These are phyloP conservation scores for Fusarium palustre DNA, from an alignment of 2,329 filamentous ascomycete genomes.

Conservation along the genomic window DNA sequence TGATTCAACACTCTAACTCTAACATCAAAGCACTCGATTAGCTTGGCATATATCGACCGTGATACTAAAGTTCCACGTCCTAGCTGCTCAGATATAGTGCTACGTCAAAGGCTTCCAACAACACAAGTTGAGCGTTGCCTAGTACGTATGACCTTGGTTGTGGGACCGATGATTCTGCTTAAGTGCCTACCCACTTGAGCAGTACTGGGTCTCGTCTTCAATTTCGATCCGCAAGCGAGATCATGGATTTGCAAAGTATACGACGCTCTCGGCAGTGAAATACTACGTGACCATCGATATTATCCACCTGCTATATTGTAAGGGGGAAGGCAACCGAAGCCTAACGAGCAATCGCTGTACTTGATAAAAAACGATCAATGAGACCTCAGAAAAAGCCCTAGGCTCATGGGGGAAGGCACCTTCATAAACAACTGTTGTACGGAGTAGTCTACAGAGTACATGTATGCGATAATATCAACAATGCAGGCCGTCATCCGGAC, in stretches of 20 bases:
- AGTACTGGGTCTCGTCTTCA: constrained; percentile 1
- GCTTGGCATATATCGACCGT: constrained; percentile 1
- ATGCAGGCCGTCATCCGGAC: constrained; percentile 11
- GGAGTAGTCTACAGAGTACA: no score
- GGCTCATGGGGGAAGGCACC: background rate
- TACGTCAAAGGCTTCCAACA: background rate
- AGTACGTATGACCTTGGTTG: background rate
- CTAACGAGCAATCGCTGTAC: background rate
- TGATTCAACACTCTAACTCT: constrained; percentile 5
- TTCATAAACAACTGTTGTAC: background rate
- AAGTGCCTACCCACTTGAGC: background rate
- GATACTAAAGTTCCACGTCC: background rate
- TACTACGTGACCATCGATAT: constrained; percentile 15
- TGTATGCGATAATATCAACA: background rate
- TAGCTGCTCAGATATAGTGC: background rate
- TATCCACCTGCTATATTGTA: constrained; percentile 6
- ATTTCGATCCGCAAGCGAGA: constrained; percentile 34
- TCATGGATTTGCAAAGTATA: constrained; percentile 22
- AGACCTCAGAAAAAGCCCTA: background rate
- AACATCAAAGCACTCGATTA: constrained; percentile 4
- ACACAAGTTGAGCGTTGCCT: background rate
- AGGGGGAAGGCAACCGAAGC: constrained; percentile 6
- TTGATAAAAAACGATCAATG: background rate
- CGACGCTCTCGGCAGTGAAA: background rate
- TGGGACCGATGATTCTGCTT: background rate